Conservation (phyloP, 164 flowering plant species). For the Platanus orientalis region DNA sequence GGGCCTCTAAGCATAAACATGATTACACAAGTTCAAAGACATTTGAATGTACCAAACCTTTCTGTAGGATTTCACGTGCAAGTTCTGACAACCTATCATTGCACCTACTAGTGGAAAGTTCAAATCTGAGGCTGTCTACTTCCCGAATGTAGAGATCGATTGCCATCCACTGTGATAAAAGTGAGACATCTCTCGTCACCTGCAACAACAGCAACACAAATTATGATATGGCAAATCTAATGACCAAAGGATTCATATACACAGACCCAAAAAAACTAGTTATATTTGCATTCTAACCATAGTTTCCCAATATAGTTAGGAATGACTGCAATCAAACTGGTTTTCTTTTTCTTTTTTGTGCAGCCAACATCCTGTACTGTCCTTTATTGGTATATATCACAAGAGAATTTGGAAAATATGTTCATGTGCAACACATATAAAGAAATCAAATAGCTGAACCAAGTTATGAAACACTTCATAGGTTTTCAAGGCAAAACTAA, state of each 20-base stretch:
- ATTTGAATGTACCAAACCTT: constrained; percentile 41
- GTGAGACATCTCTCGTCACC: constrained; percentile 91
- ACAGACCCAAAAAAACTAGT: not conserved
- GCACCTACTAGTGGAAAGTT: constrained; percentile 84
- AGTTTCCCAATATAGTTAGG: not conserved
- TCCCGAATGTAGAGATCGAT: constrained; percentile 83
- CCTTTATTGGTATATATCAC: too few species aligned
- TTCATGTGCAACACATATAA: too few species aligned
- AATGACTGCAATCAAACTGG: not conserved
- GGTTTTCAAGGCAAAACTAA: too few species aligned
- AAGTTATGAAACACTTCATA: too few species aligned
- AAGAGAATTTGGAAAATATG: too few species aligned
- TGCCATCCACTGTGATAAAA: constrained; percentile 95
- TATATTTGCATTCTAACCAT: not conserved
- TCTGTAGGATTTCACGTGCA: constrained; percentile 66
- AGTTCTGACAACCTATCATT: constrained; percentile 45
- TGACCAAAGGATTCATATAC: not conserved
- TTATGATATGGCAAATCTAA: too few species aligned
- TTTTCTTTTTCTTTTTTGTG: too few species aligned
- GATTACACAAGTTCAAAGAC: not conserved
- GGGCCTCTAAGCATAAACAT: not conserved
- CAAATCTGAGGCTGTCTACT: constrained; percentile 86
- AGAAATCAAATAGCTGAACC: too few species aligned
- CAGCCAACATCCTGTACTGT: too few species aligned
- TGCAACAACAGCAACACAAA: constrained; percentile 28